These are phyloP conservation scores for Circinella umbellata DNA, from an alignment of 371 early-diverging fungal species.

Conservation along the genomic window DNA sequence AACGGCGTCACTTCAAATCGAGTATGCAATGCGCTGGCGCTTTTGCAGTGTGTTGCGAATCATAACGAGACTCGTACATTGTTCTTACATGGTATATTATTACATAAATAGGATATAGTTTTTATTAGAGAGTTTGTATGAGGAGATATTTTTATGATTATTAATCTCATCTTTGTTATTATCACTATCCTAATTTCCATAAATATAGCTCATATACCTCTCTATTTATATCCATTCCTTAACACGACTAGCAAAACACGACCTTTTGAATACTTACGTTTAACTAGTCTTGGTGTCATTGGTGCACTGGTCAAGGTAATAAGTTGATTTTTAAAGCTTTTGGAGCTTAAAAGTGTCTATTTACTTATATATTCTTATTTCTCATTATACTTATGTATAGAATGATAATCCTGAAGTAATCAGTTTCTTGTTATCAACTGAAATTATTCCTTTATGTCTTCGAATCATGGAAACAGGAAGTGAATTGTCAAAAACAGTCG, in stretches of 20 bases:
- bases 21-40: constrained; percentile 95
- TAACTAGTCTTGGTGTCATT: constrained; percentile 95
- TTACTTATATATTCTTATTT: not conserved
- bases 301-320: constrained; percentile 94
- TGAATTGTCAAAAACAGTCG: constrained; percentile 97
- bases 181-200: too few species aligned
- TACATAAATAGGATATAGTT: too few species aligned
- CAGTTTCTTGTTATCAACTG: constrained; percentile 94
- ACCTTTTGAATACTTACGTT: constrained; percentile 93
- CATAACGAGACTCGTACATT: constrained; percentile 91
- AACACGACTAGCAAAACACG: constrained; percentile 95
- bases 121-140: too few species aligned
- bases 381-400: constrained; percentile 37
- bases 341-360: not conserved
- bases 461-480: constrained; percentile 98
- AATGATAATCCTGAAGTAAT: constrained; percentile 96
- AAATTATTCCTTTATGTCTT: constrained; percentile 97
- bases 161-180: constrained; percentile 8
- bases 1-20: constrained; percentile 91
- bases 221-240: constrained; percentile 97
- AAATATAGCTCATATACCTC: constrained; percentile 87
- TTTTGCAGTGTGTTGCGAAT: constrained; percentile 95
- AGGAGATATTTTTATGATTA: not conserved
- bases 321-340: not conserved
- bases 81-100: constrained; percentile 76